Percentiles rank a stretch among this genome's conserved stretches.
phyloP scores from a whole-genome alignment of 2,329 filamentous ascomycete species.

The Ramichloridium luteum region DNA sequence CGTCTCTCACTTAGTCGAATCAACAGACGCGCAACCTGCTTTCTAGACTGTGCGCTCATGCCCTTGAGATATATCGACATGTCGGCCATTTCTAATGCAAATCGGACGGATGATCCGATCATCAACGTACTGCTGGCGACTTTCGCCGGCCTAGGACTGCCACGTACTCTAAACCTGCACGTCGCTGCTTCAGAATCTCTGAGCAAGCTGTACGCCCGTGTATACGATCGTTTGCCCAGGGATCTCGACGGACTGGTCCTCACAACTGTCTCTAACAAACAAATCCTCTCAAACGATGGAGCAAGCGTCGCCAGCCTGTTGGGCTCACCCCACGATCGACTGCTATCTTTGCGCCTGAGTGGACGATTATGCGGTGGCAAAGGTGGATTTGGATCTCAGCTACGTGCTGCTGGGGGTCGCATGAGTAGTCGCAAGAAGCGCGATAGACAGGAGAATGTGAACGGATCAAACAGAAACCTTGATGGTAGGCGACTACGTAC shows the following conservation, averaged over 20 bases:
- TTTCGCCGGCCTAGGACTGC: slow-evolving; percentile 70
- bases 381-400: slow-evolving; percentile 92
- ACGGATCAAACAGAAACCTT: slow-evolving; percentile 83
- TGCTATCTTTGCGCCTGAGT: slow-evolving; percentile 72
- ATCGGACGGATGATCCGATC: slow-evolving; percentile 6
- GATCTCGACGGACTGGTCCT: slow-evolving; percentile 54
- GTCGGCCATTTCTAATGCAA: slow-evolving; percentile 1
- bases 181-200: slow-evolving; percentile 53
- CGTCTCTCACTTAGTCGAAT: too few relatives aligned
- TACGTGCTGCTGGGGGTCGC: slow-evolving; percentile 89
- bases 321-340: slow-evolving; percentile 37
- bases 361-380: slow-evolving; percentile 81
- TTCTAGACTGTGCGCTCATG: neutral
- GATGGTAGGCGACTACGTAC: slow-evolving; percentile 84
- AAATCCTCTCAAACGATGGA: slow-evolving; percentile 45
- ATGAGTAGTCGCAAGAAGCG: slow-evolving; percentile 95
- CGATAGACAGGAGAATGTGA: slow-evolving; percentile 55
- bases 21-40: neutral
- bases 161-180: slow-evolving; percentile 70
- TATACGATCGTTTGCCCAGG: slow-evolving; percentile 44
- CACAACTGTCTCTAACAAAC: slow-evolving; percentile 68
- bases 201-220: slow-evolving; percentile 54
- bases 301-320: slow-evolving; percentile 52
- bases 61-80: neutral
- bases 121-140: slow-evolving; percentile 78